Evolutionary conservation across 2,329 filamentous ascomycete species (phyloP), one percentile per base, ranked within the genome.

Genomic region (Chrysoporthe deuterocubensis): DNA sequence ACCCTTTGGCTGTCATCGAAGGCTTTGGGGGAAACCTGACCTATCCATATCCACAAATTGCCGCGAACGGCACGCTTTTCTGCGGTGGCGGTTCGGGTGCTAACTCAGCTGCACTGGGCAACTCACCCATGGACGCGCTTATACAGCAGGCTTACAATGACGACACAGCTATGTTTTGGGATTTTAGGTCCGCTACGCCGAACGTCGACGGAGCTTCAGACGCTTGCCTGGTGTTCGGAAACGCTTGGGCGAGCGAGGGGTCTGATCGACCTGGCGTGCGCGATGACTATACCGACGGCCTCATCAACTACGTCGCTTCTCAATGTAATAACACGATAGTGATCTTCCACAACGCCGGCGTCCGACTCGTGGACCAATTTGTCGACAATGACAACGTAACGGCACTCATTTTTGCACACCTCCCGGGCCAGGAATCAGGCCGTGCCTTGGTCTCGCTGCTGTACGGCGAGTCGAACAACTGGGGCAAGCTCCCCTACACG

Each of bases 191-290:
- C 1, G 73, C 75, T 1, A 76, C 81, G 1, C 87, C 89, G 0
- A 72, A 77, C 6, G 84, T 90, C 8, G 79, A 84, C 61, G 75
- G 80, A 1, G 77, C 71, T 4, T 82, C 84, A 1, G 85, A 94
- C 72, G 83, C 92, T 7, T 96, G 93, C 71, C 77, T 91, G 2
- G 87, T 90, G 0, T 87, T 91, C 71, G 85, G 87, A 71, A 91
- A 91, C 73, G 85, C 83, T 8, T 92, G 90, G 77, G 87, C 90
- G 0, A 89, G 90, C 1, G 93, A 97, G 78, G 91, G 90, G 1
- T 90, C 85, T 71, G 84, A 92, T 68, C 83, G 88, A 59, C 81
- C 86, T 0, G 83, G 82, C 8, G 80, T 92, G 52, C 83, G 84
- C 42, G 92, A 95, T 74, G 89, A 90, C 68, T 87, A 87, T 64